Evolutionary conservation across 164 flowering plant genomes (phyloP).

Genomic region (Malania oleifera): DNA sequence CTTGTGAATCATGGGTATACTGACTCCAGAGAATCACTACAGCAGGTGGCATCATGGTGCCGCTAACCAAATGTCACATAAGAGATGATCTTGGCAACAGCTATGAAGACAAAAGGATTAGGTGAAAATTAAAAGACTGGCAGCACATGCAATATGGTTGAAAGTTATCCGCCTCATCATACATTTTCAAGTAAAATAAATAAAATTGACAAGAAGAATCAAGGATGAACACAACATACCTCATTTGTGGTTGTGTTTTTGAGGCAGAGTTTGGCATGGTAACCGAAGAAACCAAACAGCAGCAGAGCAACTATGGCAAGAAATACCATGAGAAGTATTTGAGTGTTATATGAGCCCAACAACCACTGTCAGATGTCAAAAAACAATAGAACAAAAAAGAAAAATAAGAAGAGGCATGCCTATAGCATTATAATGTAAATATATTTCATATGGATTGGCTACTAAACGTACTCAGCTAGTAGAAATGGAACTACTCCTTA

Average conservation of each 20-base stretch:
- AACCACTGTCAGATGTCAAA: constrained; percentile 65
- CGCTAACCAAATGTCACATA: too few relatives aligned
- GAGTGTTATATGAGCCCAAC: constrained; percentile 80
- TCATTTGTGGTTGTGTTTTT: constrained; percentile 94
- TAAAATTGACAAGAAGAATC: not conserved
- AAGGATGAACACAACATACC: constrained; percentile 30
- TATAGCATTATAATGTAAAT: not conserved
- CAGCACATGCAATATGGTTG: too few relatives aligned
- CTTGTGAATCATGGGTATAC: too few relatives aligned
- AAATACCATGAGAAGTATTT: constrained; percentile 86
- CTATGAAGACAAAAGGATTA: too few relatives aligned
- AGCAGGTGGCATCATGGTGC: too few relatives aligned
- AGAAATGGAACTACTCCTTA: too few relatives aligned
- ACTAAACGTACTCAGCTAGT: too few relatives aligned
- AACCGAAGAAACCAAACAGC: constrained; percentile 79
- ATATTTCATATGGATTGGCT: too few relatives aligned
- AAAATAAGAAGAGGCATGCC: not conserved
- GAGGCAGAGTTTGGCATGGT: constrained; percentile 77
- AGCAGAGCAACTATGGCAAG: constrained; percentile 70
- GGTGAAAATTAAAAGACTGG: too few relatives aligned
- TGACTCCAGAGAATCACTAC: too few relatives aligned
- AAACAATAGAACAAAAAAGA: constrained; percentile 3
- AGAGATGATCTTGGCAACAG: too few relatives aligned
- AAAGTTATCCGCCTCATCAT: too few relatives aligned
- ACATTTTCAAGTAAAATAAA: not conserved